Evolutionary conservation across 1,284 basidiomycete genomes (phyloP).

Genomic region (Pseudozyma thailandica): DNA sequence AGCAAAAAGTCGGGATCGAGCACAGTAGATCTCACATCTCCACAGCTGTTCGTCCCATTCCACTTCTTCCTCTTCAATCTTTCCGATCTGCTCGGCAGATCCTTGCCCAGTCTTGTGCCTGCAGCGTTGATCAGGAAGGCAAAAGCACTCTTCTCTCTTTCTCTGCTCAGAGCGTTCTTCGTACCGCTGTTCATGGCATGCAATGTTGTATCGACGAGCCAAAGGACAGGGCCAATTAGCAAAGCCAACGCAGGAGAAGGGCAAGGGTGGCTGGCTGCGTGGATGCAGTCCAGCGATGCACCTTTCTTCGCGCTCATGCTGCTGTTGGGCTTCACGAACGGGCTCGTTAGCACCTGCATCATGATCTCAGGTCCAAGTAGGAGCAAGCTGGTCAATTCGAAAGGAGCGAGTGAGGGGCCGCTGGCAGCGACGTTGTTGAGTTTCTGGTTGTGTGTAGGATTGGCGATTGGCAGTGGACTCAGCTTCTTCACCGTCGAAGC

Average conservation of each 20-base stretch:
- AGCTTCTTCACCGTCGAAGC: conserved; percentile 53
- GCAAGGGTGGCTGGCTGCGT: conserved; percentile 15
- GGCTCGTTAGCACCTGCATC: conserved; percentile 54
- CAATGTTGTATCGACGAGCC: conserved; percentile 45
- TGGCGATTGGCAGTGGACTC: conserved; percentile 52
- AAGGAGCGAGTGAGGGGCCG: conserved; percentile 36
- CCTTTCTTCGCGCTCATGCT: conserved; percentile 56
- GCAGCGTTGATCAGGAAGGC: conserved; percentile 26
- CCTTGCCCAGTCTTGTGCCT: conserved; percentile 47
- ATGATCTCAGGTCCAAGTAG: conserved; percentile 54
- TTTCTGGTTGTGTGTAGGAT: conserved; percentile 61
- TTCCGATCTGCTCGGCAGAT: conserved; percentile 54
- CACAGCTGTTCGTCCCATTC: conserved; percentile 59
- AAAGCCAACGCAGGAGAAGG: background rate
- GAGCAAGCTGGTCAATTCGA: conserved; percentile 37
- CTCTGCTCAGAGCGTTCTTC: conserved; percentile 44
- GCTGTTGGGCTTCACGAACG: conserved; percentile 57
- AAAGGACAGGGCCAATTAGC: conserved; percentile 33
- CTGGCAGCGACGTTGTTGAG: conserved; percentile 55
- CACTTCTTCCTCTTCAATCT: conserved; percentile 63
- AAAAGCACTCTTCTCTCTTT: conserved; percentile 25
- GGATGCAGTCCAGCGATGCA: conserved; percentile 47
- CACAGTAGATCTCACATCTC: conserved; percentile 42
- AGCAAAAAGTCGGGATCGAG: conserved; percentile 3
- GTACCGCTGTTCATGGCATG: conserved; percentile 56